Evolutionary conservation across 306 rosid species (phyloP).

Genomic region (Lotus japonicus): DNA sequence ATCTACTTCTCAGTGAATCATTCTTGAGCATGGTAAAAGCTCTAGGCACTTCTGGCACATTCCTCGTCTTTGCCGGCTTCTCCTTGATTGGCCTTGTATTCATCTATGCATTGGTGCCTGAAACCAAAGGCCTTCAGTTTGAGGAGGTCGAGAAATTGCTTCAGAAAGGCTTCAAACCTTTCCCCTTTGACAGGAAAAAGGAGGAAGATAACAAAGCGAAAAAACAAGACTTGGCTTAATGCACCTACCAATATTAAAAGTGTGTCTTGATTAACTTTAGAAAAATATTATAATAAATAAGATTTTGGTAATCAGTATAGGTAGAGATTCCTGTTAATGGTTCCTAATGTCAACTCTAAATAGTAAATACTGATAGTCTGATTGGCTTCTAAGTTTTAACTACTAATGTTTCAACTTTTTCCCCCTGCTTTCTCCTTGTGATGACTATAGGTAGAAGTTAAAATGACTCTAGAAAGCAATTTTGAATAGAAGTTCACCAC

Average conservation of each 20-base stretch:
- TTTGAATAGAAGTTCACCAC: neutral
- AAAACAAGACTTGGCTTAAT: neutral
- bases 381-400: neutral
- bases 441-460: neutral
- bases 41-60: slow-evolving; percentile 59
- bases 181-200: slow-evolving; percentile 17
- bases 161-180: slow-evolving; percentile 35
- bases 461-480: slow-evolving; percentile 9
- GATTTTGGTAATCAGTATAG: no score
- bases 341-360: no score
- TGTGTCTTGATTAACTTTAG: neutral
- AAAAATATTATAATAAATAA: neutral
- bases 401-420: neutral
- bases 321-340: no score
- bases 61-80: slow-evolving; percentile 64
- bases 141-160: slow-evolving; percentile 68
- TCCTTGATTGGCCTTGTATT: slow-evolving; percentile 47
- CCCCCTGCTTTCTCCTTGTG: neutral
- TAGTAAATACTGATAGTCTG: no score
- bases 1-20: slow-evolving; percentile 63
- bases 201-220: neutral
- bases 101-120: slow-evolving; percentile 49
- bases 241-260: neutral
- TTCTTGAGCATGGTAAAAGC: slow-evolving; percentile 53
- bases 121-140: slow-evolving; percentile 60